These are phyloP conservation scores for Phytophthora cryptogea DNA, from an alignment of 352 stramenopile genomes.

Conservation along the genomic window DNA sequence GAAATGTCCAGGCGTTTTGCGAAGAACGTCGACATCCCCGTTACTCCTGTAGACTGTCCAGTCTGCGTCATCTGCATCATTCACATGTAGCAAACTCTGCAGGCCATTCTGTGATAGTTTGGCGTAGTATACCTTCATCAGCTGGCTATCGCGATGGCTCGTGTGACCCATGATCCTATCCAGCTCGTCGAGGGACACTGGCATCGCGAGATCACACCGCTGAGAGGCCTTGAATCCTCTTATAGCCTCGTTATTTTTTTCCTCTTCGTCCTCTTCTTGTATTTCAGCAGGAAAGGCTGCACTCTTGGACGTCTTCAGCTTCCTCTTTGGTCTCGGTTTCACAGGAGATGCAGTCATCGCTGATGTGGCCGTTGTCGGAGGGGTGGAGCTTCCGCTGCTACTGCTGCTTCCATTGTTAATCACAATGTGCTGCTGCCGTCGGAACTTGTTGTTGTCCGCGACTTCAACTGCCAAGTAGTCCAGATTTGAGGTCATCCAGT, in stretches of 20 bases:
- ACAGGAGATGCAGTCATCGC: slow-evolving; percentile 30
- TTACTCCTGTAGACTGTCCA: slow-evolving; percentile 52
- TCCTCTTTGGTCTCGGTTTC: slow-evolving; percentile 39
- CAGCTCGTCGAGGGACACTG: slow-evolving; percentile 55
- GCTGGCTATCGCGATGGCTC: slow-evolving; percentile 65
- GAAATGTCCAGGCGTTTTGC: slow-evolving; percentile 45
- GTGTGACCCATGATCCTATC: slow-evolving; percentile 63
- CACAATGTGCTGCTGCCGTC: slow-evolving; percentile 44
- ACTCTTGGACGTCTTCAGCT: slow-evolving; percentile 61
- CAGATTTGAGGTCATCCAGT: slow-evolving; percentile 57
- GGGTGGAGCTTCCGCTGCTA: slow-evolving; percentile 25
- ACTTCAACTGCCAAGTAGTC: slow-evolving; percentile 56
- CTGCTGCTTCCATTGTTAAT: slow-evolving; percentile 37
- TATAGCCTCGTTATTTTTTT: slow-evolving; percentile 20
- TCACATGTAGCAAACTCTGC: slow-evolving; percentile 50
- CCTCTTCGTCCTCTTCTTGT: slow-evolving; percentile 38
- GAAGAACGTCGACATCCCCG: slow-evolving; percentile 42
- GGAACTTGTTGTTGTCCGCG: slow-evolving; percentile 55
- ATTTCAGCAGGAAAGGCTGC: slow-evolving; percentile 33
- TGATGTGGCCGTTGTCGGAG: slow-evolving; percentile 28
- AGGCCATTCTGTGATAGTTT: slow-evolving; percentile 67
- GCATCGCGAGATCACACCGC: slow-evolving; percentile 19
- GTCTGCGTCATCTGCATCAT: slow-evolving; percentile 36
- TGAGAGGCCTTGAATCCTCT: slow-evolving; percentile 26
- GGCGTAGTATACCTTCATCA: slow-evolving; percentile 79